phyloP scores from a whole-genome alignment of 805 yeast species.

The Starmerella sirachaensis region DNA sequence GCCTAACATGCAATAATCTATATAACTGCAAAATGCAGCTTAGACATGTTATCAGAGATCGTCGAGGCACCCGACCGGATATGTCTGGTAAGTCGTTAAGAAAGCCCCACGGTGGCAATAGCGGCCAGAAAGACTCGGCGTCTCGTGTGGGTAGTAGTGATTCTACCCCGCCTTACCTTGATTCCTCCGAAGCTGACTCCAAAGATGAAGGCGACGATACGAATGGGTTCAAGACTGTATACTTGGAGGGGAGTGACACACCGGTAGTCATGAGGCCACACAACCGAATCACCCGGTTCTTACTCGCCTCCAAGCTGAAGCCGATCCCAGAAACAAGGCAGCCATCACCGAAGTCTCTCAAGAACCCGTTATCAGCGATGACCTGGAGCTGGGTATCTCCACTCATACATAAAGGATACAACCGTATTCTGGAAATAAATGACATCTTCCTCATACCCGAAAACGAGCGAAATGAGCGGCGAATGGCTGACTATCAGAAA shows the following conservation, averaged over 20 bases:
- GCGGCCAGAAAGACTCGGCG: too few species aligned
- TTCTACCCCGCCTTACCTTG: too few species aligned
- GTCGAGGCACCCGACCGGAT: too few species aligned
- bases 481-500: constrained; percentile 15
- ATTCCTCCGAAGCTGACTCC: too few species aligned
- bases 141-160: too few species aligned
- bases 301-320: constrained; percentile 14
- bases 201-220: not conserved
- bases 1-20: too few species aligned
- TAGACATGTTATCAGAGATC: too few species aligned
- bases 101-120: too few species aligned
- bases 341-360: constrained; percentile 19
- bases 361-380: constrained; percentile 32
- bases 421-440: constrained; percentile 21
- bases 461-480: constrained; percentile 13
- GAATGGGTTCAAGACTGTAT: constrained; percentile 6
- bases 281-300: constrained; percentile 7
- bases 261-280: constrained; percentile 19
- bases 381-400: constrained; percentile 49
- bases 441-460: constrained; percentile 20
- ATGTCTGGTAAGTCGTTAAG: too few species aligned
- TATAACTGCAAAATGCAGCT: too few species aligned
- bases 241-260: constrained; percentile 10
- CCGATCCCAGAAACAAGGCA: constrained; percentile 22
- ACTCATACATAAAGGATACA: constrained; percentile 29